These are phyloP conservation scores for Fusarium luffae DNA, from an alignment of 2,329 filamentous ascomycete genomes.

Conservation along the genomic window DNA sequence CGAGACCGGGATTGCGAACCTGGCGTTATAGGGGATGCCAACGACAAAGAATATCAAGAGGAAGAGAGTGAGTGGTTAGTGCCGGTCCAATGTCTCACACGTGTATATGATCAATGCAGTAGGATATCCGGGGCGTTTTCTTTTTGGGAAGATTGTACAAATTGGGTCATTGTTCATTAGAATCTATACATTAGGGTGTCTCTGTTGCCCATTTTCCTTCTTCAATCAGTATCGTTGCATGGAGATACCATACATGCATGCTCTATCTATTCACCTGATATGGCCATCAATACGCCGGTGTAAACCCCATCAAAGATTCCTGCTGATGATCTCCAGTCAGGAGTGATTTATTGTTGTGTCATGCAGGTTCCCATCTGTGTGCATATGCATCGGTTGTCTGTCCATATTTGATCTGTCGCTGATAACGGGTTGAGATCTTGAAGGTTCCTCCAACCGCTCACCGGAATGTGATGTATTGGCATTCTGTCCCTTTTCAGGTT, in stretches of 20 bases:
- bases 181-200: slow-evolving; percentile 24
- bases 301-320: not conserved
- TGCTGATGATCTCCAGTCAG: not conserved
- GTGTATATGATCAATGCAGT: slow-evolving; percentile 31
- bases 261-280: slow-evolving; percentile 5
- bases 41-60: slow-evolving; percentile 43
- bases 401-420: not conserved
- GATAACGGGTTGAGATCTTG: not conserved
- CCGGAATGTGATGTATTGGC: not conserved
- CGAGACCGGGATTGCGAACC: slow-evolving; percentile 52
- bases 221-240: slow-evolving; percentile 13
- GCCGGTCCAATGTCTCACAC: slow-evolving; percentile 17
- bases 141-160: slow-evolving; percentile 20
- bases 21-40: slow-evolving; percentile 44
- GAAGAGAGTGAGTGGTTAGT: slow-evolving; percentile 29
- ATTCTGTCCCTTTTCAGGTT: slow-evolving; percentile 4
- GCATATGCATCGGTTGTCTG: not conserved
- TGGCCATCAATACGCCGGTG: not conserved
- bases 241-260: slow-evolving; percentile 13
- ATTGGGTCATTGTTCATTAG: slow-evolving; percentile 31
- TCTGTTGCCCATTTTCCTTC: slow-evolving; percentile 1
- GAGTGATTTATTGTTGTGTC: not conserved
- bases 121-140: slow-evolving; percentile 37
- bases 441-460: not conserved
- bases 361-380: not conserved